Evolutionary conservation across 2,329 filamentous ascomycete genomes (phyloP), one percentile per base, ranked within the genome.

Genomic region (Stylonectria norvegica): DNA sequence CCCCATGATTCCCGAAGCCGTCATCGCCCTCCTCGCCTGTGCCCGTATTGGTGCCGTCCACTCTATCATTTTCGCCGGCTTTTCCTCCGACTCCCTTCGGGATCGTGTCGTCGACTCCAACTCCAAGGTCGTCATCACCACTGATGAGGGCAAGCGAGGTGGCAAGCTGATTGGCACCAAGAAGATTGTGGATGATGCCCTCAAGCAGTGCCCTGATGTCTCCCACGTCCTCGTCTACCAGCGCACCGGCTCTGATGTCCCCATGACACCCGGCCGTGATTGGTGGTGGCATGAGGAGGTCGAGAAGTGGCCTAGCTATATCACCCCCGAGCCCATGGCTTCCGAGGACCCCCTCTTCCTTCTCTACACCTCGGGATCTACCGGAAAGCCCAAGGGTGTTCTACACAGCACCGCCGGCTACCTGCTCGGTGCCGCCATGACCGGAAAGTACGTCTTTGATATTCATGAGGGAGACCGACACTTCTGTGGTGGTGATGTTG

Each of bases 261-360:
- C 91, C 50, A 91, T 86, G 86, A 95, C 89, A 37, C 69, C 80
- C 53, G 89, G 89, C 52, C 83, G 93, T 59, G 93, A 98, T 68
- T 77, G 81, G 62, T 98, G 93, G 93, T 98, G 93, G 93, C 89
- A 97, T 68, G 93, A 97, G 72, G 91, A 97, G 77, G 83, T 91
- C 40, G 88, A 94, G 65, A 97, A 96, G 74, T 97, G 89, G 80
- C 93, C 93, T 49, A 77, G 81, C 57, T 97, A 97, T 75, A 84
- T 94, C 61, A 75, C 91, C 20, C 90, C 91, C 9, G 90, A 94
- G 74, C 69, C 81, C 51, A 85, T 98, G 78, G 88, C 79, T 73
- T 86, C 93, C 1, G 93, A 98, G 68, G 93, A 98, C 61, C 93
- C 93, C 42, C 79, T 98, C 7, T 98, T 97, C 81, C 73, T 98